These are phyloP conservation scores for Globisporangium echinulatum DNA, from an alignment of 352 stramenopile species.

Conservation along the genomic window DNA sequence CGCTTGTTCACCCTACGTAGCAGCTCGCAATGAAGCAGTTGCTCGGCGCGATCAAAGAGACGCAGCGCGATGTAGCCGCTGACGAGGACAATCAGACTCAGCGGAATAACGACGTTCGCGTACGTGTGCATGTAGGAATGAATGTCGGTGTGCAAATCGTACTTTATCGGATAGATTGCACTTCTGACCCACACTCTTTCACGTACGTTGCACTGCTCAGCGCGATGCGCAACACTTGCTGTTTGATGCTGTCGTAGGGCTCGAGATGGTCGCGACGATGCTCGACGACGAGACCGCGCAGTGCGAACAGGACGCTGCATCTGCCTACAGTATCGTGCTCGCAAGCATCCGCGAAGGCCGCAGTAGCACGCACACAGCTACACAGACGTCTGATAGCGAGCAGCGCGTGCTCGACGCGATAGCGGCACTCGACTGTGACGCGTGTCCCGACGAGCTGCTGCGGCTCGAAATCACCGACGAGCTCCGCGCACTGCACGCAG, in stretches of 20 bases:
- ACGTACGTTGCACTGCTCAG: slow-evolving; percentile 1
- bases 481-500: slow-evolving; percentile 18
- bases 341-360: slow-evolving; percentile 16
- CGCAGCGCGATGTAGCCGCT: not conserved
- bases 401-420: slow-evolving; percentile 12
- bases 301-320: slow-evolving; percentile 33
- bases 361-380: not conserved
- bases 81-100: slow-evolving; percentile 18
- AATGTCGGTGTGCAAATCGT: too few species aligned
- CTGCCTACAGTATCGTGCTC: slow-evolving; percentile 25
- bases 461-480: slow-evolving; percentile 35
- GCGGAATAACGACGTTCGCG: slow-evolving; percentile 16
- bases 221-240: slow-evolving; percentile 33
- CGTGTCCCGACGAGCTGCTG: slow-evolving; percentile 37
- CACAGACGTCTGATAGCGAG: slow-evolving; percentile 15
- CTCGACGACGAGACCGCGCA: slow-evolving; percentile 42
- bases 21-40: slow-evolving; percentile 49
- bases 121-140: not conserved
- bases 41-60: slow-evolving; percentile 18
- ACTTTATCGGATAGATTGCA: too few species aligned
- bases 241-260: slow-evolving; percentile 64
- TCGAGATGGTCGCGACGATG: slow-evolving; percentile 55
- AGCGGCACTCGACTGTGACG: slow-evolving; percentile 10
- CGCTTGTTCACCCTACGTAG: slow-evolving; percentile 6
- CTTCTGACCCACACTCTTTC: not conserved